These are phyloP conservation scores for Aureobasidium melanogenum DNA, from an alignment of 2,329 filamentous ascomycete genomes.

Conservation along the genomic window DNA sequence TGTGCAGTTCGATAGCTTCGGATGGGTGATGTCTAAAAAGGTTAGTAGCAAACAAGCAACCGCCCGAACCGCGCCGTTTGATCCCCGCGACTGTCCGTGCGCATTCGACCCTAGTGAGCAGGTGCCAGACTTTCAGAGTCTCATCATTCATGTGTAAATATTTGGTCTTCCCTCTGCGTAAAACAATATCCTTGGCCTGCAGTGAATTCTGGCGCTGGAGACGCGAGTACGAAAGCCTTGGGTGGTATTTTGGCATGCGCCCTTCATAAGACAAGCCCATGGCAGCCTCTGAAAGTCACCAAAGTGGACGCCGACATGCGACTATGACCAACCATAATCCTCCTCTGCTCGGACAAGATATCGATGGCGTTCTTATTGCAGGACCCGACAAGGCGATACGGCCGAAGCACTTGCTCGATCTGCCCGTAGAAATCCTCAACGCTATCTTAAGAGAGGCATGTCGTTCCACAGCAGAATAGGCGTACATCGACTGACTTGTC, in stretches of 20 bases:
- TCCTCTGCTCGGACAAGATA: background rate
- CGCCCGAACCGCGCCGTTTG: background rate
- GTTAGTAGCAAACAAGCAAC: background rate
- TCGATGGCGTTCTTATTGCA: background rate
- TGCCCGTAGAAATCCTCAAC: slow-evolving; percentile 69
- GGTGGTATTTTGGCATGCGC: background rate
- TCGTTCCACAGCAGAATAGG: slow-evolving; percentile 42
- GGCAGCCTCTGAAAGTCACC: background rate
- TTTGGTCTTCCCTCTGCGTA: background rate
- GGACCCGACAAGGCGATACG: slow-evolving; percentile 27
- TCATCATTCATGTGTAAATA: background rate
- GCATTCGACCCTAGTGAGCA: background rate
- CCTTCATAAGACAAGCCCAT: slow-evolving; percentile 1
- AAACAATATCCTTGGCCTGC: background rate
- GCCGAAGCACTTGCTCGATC: slow-evolving; percentile 59
- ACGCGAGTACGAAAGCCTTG: background rate
- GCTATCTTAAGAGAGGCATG: slow-evolving; percentile 69
- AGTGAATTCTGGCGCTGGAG: background rate
- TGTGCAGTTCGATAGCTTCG: no score
- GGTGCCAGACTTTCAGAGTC: background rate
- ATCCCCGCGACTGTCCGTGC: background rate
- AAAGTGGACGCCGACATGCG: slow-evolving; percentile 10
- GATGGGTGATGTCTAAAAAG: background rate
- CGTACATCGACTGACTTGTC: slow-evolving; percentile 10
- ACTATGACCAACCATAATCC: slow-evolving; percentile 7